A percentile compares a stretch with the other conserved stretches of the same genome.
Evolutionary conservation across 83 land plant species (phyloP).

Genomic region (Picea mariana): DNA sequence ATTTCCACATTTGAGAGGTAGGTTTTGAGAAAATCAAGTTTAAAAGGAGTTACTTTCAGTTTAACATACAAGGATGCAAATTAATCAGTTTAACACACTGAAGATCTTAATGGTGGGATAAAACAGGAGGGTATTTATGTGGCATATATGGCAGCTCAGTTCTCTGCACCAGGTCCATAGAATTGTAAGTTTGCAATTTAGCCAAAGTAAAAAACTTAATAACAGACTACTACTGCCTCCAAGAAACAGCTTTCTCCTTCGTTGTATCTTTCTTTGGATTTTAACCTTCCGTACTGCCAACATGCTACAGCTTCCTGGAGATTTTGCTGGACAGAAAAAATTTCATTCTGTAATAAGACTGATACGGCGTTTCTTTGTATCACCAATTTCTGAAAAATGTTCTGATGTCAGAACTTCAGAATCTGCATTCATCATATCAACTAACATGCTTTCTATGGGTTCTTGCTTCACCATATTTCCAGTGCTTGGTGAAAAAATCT

Average conservation of each 20-base stretch:
- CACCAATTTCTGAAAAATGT: slow-evolving; percentile 9
- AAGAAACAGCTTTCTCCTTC: background rate
- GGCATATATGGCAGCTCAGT: background rate
- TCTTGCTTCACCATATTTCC: background rate
- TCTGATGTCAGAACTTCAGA: slow-evolving; percentile 4
- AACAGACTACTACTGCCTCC: background rate
- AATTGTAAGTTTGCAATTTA: background rate
- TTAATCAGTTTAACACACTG: background rate
- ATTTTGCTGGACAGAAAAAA: background rate
- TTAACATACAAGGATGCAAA: background rate
- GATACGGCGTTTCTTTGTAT: background rate
- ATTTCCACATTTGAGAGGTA: background rate
- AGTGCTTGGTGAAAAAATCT: background rate
- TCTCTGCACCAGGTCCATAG: background rate
- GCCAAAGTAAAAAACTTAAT: background rate
- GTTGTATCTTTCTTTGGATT: background rate
- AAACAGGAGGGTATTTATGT: slow-evolving; percentile 7
- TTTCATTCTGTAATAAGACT: background rate
- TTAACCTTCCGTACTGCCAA: background rate
- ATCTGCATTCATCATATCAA: background rate
- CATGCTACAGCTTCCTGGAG: slow-evolving; percentile 4
- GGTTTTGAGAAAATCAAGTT: background rate
- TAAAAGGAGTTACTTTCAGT: background rate
- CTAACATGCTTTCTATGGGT: background rate
- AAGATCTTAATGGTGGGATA: background rate